phyloP scores from a whole-genome alignment of 495 filamentous ascomycete species.

The Aspergillus coremiiformis region DNA sequence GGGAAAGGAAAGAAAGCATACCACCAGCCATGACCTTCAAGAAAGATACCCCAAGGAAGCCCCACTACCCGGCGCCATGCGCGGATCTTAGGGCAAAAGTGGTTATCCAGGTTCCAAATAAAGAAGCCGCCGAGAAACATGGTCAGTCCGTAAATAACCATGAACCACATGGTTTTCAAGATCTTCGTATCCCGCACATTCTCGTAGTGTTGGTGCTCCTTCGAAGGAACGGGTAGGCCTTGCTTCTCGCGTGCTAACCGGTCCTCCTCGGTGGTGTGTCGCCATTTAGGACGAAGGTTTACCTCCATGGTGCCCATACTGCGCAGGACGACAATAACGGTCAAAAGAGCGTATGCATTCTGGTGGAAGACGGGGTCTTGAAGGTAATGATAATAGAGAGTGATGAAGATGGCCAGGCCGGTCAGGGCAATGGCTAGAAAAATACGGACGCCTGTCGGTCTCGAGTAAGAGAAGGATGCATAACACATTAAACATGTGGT shows the following conservation, averaged over 20 bases:
- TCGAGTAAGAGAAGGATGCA: constrained; percentile 73
- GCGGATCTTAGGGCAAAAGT: constrained; percentile 66
- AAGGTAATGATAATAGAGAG: constrained; percentile 87
- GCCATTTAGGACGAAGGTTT: constrained; percentile 54
- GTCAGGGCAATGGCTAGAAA: constrained; percentile 55
- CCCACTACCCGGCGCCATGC: constrained; percentile 63
- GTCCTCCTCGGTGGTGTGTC: constrained; percentile 39
- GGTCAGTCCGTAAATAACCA: constrained; percentile 62
- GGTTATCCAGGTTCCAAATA: constrained; percentile 83
- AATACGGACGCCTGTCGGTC: constrained; percentile 45
- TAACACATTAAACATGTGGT: constrained; percentile 91
- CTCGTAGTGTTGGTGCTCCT: constrained; percentile 39
- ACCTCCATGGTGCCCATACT: constrained; percentile 89
- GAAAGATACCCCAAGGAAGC: constrained; percentile 81
- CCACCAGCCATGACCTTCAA: constrained; percentile 98
- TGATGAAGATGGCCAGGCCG: constrained; percentile 68
- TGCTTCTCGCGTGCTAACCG: constrained; percentile 31
- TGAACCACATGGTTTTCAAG: constrained; percentile 66
- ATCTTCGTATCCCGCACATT: constrained; percentile 51
- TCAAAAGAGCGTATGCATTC: constrained; percentile 77
- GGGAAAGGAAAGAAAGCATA: constrained; percentile 38
- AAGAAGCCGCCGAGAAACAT: constrained; percentile 79
- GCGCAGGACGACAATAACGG: constrained; percentile 64
- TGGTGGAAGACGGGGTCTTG: constrained; percentile 93
- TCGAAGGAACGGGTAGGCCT: constrained; percentile 33